Conservation (phyloP, 2,329 filamentous ascomycete genomes). For the Ceratocystiopsis minuta region DNA sequence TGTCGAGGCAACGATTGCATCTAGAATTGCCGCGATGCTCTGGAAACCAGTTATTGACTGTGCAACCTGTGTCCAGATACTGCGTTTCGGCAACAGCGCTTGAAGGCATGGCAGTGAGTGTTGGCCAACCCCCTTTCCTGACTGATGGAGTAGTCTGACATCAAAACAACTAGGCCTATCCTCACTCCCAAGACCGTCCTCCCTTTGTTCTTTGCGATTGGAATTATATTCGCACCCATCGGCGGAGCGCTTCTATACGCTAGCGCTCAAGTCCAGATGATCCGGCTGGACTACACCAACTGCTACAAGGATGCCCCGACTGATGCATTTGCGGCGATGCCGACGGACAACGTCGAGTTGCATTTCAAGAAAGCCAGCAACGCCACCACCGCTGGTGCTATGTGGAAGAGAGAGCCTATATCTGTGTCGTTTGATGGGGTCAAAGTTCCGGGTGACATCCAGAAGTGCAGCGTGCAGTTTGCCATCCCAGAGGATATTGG, state of each 20-base stretch:
- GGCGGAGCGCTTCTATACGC: slow-evolving; percentile 75
- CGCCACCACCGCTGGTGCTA: slow-evolving; percentile 14
- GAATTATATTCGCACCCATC: slow-evolving; percentile 83
- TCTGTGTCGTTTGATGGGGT: slow-evolving; percentile 24
- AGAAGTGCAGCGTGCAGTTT: slow-evolving; percentile 58
- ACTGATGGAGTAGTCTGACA: slow-evolving; percentile 1
- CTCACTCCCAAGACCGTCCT: slow-evolving; percentile 86
- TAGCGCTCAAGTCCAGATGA: slow-evolving; percentile 72
- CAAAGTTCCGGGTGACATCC: slow-evolving; percentile 16
- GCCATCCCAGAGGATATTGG: slow-evolving; percentile 60
- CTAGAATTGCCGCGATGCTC: too few species aligned
- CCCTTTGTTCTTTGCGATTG: slow-evolving; percentile 78
- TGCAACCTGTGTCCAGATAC: slow-evolving; percentile 43
- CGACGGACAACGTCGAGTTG: slow-evolving; percentile 37
- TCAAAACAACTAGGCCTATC: slow-evolving; percentile 48
- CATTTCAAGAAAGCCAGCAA: slow-evolving; percentile 48
- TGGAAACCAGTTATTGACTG: too few species aligned
- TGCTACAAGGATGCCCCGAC: slow-evolving; percentile 43
- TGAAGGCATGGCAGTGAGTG: slow-evolving; percentile 96
- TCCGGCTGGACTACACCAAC: slow-evolving; percentile 76
- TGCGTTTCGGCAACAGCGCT: slow-evolving; percentile 85
- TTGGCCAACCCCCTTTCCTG: slow-evolving; percentile 3
- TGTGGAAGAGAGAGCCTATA: slow-evolving; percentile 24
- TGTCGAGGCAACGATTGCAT: too few species aligned
- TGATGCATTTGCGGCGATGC: slow-evolving; percentile 30